phyloP scores from a whole-genome alignment of 2,329 filamentous ascomycete genomes.

The Xylariaceae sp. region DNA sequence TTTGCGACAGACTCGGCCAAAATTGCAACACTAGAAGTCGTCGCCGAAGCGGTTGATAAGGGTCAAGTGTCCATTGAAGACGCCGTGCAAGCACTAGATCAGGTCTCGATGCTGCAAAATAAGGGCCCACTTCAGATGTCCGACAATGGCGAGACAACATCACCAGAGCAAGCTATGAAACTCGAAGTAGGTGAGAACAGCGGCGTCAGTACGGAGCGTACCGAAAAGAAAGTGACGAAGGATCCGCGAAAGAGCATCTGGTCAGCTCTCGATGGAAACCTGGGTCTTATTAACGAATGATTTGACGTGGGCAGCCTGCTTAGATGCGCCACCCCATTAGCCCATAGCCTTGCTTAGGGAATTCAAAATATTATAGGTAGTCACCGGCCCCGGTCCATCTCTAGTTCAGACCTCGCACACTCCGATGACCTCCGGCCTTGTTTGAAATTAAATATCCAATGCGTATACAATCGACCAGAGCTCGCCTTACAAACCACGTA shows the following conservation, averaged over 20 bases:
- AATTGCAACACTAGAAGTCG: constrained; percentile 53
- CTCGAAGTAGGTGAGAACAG: constrained; percentile 23
- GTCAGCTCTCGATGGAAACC: constrained; percentile 49
- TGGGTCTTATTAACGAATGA: constrained; percentile 45
- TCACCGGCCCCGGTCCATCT: too few relatives aligned
- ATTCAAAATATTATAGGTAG: too few relatives aligned
- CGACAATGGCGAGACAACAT: constrained; percentile 32
- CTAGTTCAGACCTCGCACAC: too few relatives aligned
- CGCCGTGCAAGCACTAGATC: constrained; percentile 46
- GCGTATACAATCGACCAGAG: too few relatives aligned
- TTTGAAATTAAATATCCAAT: too few relatives aligned
- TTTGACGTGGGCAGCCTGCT: background rate
- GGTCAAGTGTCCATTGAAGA: constrained; percentile 54
- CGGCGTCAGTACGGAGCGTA: constrained; percentile 19
- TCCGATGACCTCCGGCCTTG: too few relatives aligned
- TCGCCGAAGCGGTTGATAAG: constrained; percentile 57
- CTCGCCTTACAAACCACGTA: too few relatives aligned
- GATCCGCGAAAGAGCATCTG: constrained; percentile 39
- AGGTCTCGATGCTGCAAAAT: constrained; percentile 46
- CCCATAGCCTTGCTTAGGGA: background rate
- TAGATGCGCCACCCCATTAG: background rate
- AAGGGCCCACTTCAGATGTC: constrained; percentile 24
- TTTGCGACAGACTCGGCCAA: constrained; percentile 58
- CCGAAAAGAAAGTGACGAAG: constrained; percentile 18
- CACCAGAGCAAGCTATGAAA: constrained; percentile 23